A percentile compares a stretch with the other conserved stretches of the same genome.
These are phyloP conservation scores for Roridomyces roridus DNA, from an alignment of 768 basidiomycete species.

Conservation along the genomic window DNA sequence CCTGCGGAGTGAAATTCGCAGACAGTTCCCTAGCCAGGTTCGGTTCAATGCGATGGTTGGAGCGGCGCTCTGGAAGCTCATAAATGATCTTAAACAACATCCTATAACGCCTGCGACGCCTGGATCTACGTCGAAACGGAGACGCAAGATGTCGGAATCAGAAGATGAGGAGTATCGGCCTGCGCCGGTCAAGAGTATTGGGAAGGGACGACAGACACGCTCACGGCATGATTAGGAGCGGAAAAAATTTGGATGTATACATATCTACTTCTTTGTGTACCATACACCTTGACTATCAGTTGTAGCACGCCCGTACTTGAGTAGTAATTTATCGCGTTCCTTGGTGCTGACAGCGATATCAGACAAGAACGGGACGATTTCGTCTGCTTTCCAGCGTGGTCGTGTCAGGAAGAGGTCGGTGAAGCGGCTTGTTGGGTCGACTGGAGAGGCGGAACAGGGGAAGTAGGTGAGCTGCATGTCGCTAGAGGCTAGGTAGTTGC, in stretches of 20 bases:
- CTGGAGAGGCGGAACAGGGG: slow-evolving; percentile 73
- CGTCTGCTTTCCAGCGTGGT: slow-evolving; percentile 75
- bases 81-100: slow-evolving; percentile 46
- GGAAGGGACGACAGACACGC: slow-evolving; percentile 47
- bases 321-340: slow-evolving; percentile 84
- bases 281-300: slow-evolving; percentile 71
- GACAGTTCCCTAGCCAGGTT: slow-evolving; percentile 35
- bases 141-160: slow-evolving; percentile 34
- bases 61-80: slow-evolving; percentile 62
- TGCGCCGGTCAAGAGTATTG: slow-evolving; percentile 45
- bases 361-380: slow-evolving; percentile 80
- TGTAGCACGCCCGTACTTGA: slow-evolving; percentile 84
- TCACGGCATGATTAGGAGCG: slow-evolving; percentile 36
- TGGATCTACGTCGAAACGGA: slow-evolving; percentile 1
- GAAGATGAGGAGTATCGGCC: slow-evolving; percentile 58
- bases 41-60: slow-evolving; percentile 65
- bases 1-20: slow-evolving; percentile 62
- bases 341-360: slow-evolving; percentile 87
- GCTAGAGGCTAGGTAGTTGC: slow-evolving; percentile 65
- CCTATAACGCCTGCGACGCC: slow-evolving; percentile 33
- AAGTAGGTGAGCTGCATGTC: slow-evolving; percentile 67
- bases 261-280: slow-evolving; percentile 77
- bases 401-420: slow-evolving; percentile 86
- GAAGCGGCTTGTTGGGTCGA: slow-evolving; percentile 83
- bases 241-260: slow-evolving; percentile 28